A percentile compares a stretch with the other conserved stretches of the same genome.
These are phyloP conservation scores for Thamnidium elegans DNA, from an alignment of 192 early-diverging fungal genomes.

Conservation along the genomic window DNA sequence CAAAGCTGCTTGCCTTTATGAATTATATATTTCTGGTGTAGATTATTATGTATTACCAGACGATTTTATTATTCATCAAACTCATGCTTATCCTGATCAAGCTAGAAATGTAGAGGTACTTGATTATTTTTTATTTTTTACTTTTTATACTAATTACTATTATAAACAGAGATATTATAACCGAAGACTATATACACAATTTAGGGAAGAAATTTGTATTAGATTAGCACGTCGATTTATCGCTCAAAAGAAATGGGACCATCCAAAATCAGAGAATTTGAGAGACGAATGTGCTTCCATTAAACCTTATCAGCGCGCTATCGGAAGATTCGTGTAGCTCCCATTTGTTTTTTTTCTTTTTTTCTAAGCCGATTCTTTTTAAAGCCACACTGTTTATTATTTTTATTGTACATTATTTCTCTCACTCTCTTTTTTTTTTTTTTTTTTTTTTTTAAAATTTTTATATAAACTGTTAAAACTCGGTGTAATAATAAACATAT, in stretches of 20 bases:
- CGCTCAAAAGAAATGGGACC: conserved; percentile 32
- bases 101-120: conserved; percentile 45
- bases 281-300: conserved; percentile 33
- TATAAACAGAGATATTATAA: conserved; percentile 42
- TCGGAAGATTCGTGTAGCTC: not conserved
- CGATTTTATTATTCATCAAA: conserved; percentile 55
- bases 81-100: conserved; percentile 49
- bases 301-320: conserved; percentile 12
- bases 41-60: conserved; percentile 54
- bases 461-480: not conserved
- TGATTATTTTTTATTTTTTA: no score
- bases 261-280: conserved; percentile 39
- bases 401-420: not conserved
- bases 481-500: no score
- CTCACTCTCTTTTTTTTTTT: not conserved
- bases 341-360: not conserved
- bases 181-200: conserved; percentile 42
- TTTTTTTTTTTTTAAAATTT: not conserved
- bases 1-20: conserved; percentile 56
- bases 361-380: not conserved
- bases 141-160: not conserved
- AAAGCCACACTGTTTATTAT: not conserved
- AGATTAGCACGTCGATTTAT: conserved; percentile 48
- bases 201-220: conserved; percentile 51
- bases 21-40: conserved; percentile 51